phyloP scores from a whole-genome alignment of 208 protist species.

The Leishmania major region DNA sequence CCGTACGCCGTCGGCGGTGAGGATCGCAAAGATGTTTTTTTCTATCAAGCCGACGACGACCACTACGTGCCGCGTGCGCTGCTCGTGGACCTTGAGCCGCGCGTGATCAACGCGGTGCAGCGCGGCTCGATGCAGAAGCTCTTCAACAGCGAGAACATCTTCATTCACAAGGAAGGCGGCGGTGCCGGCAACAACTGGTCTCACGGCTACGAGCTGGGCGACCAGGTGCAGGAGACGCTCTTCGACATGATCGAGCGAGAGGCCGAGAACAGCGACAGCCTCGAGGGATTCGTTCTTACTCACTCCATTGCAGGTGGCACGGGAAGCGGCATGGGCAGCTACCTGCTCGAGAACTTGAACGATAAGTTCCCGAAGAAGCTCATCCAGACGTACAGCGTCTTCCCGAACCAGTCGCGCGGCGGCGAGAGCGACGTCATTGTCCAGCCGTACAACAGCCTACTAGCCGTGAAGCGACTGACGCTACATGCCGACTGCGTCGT shows the following conservation, averaged over 20 bases:
- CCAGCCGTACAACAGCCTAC: constrained; percentile 99
- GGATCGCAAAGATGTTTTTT: constrained; percentile 99
- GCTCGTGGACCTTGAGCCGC: constrained; percentile 99
- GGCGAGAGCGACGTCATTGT: constrained; percentile 97
- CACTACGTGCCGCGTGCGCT: constrained; percentile 99
- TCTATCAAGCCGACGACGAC: constrained; percentile 99
- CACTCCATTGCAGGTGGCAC: constrained; percentile 99
- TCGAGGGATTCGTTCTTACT: constrained; percentile 98
- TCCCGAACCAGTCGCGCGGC: constrained; percentile 91
- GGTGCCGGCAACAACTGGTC: constrained; percentile 99
- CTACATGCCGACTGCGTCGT: constrained; percentile 97
- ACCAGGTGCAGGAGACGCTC: constrained; percentile 93
- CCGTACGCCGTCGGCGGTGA: constrained; percentile 92
- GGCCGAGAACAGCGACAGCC: constrained; percentile 98
- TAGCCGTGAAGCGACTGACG: constrained; percentile 99
- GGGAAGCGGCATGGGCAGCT: constrained; percentile 99
- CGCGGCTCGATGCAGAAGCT: constrained; percentile 93
- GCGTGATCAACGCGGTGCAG: constrained; percentile 96
- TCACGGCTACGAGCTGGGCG: constrained; percentile 92
- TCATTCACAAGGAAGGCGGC: constrained; percentile 93
- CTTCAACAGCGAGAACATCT: constrained; percentile 99
- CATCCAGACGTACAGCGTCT: constrained; percentile 99
- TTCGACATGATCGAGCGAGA: constrained; percentile 99
- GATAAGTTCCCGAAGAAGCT: constrained; percentile 98
- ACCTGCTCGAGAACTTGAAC: constrained; percentile 98